Evolutionary conservation across 2,329 filamentous ascomycete species (phyloP), one percentile per base, ranked within the genome.

Genomic region (Diaporthe helianthi): DNA sequence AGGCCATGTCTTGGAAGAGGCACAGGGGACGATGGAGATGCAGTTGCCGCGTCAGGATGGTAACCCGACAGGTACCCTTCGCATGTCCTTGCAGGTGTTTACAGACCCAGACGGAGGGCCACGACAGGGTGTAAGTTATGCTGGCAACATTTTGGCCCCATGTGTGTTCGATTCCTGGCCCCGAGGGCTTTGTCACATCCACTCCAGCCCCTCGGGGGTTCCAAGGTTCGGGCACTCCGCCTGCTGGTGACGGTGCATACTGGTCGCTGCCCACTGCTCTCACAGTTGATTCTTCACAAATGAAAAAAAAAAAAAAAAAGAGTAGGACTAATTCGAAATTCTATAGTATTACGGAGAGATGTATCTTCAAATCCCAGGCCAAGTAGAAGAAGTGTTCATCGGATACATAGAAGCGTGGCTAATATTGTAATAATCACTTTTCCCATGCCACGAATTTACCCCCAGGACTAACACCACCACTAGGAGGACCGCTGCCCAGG

Each of bases 261-360:
- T n/a, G n/a, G n/a, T n/a, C n/a, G n/a, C n/a, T n/a, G n/a, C n/a
- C n/a, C 26, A 8, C 41, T 63, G 13, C n/a, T 49, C 13, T 24
- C 29, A 49, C 44, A 24, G 12, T 19, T 36, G 44, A 26, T 33
- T 26, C 12, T 33, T 63, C 53, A 29, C 15, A 3, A 24, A 24
- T 4, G 8, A 19, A 26, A 33, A 19, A 19, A 2, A 2, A n/a
- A n/a, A n/a, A n/a, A n/a, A n/a, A n/a, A n/a, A n/a, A n/a, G n/a
- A n/a, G n/a, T n/a, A n/a, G n/a, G 15, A 12, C 12, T 49, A 22
- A 63, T 15, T 7, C 33, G 19, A 49, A n/a, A 36, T 6, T 19
- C n/a, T 7, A 33, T 3, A 63, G 58, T 63, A 63, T 36, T 63
- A 63, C n/a, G 58, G 10, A 33, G 58, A 63, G n/a, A 3, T 49